Evolutionary conservation across 371 early-diverging fungal genomes (phyloP).

Genomic region (Syncephalastrum sp.): DNA sequence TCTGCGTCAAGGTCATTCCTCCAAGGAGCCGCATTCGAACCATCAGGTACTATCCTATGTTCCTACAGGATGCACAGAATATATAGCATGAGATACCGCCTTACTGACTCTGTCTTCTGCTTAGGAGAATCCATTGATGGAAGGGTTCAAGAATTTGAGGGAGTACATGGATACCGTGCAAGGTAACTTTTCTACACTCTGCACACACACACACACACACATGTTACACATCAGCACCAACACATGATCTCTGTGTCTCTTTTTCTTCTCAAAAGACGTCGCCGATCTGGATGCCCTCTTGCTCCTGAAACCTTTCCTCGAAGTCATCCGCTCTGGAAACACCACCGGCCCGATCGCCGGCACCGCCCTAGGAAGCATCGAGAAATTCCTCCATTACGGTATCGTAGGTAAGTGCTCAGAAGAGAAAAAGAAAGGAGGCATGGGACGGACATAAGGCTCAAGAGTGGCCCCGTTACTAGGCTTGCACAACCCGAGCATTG

Average conservation of each 20-base stretch:
- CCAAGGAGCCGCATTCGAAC: constrained; percentile 37
- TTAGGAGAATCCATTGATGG: constrained; percentile 72
- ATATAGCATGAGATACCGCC: constrained; percentile 4
- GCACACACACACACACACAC: too few species aligned
- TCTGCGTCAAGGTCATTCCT: constrained; percentile 49
- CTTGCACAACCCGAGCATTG: constrained; percentile 65
- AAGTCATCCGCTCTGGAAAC: constrained; percentile 87
- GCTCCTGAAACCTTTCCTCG: constrained; percentile 87
- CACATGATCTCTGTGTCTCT: neutral
- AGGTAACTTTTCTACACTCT: constrained; percentile 35
- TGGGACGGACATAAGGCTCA: neutral
- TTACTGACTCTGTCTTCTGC: neutral
- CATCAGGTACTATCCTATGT: constrained; percentile 34
- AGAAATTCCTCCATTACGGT: constrained; percentile 86
- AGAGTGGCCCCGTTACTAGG: constrained; percentile 40
- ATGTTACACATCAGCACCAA: neutral
- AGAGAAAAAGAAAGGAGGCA: neutral
- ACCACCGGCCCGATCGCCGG: constrained; percentile 95
- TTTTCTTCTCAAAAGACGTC: constrained; percentile 23
- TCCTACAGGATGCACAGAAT: too few species aligned
- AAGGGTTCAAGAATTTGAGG: constrained; percentile 69
- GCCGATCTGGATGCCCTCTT: constrained; percentile 68
- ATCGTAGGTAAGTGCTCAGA: constrained; percentile 66
- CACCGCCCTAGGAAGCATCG: constrained; percentile 83
- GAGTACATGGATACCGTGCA: constrained; percentile 59